These are phyloP conservation scores for Phytophthora cactorum DNA, from an alignment of 352 stramenopile species.

Conservation along the genomic window DNA sequence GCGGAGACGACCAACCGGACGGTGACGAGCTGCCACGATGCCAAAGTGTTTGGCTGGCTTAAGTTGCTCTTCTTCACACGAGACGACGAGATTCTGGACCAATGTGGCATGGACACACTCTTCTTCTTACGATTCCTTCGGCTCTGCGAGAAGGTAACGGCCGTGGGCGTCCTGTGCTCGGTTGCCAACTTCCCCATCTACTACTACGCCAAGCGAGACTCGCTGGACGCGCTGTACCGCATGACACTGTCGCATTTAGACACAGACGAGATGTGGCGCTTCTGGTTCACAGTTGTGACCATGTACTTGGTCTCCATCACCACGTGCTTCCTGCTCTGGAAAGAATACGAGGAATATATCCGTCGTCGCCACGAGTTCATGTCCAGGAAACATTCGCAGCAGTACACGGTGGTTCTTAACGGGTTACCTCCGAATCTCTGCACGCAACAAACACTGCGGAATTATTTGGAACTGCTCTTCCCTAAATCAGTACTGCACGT, in stretches of 20 bases:
- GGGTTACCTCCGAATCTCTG: constrained; percentile 74
- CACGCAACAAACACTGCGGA: constrained; percentile 77
- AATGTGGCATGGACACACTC: constrained; percentile 81
- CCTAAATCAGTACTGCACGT: constrained; percentile 71
- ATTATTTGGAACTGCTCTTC: constrained; percentile 81
- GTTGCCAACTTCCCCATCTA: constrained; percentile 81
- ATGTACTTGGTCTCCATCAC: constrained; percentile 73
- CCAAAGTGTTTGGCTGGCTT: constrained; percentile 62
- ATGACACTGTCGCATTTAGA: constrained; percentile 77
- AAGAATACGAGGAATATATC: constrained; percentile 80
- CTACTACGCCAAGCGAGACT: constrained; percentile 54
- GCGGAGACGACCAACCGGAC: constrained; percentile 56
- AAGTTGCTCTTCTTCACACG: constrained; percentile 58
- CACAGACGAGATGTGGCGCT: constrained; percentile 59
- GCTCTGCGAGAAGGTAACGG: constrained; percentile 75
- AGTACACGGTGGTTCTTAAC: constrained; percentile 84
- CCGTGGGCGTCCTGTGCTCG: constrained; percentile 63
- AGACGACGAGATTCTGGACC: constrained; percentile 73
- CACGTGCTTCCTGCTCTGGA: constrained; percentile 69
- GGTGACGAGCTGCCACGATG: constrained; percentile 43
- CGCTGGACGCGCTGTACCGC: constrained; percentile 51
- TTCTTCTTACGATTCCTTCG: constrained; percentile 82
- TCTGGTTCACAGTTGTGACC: constrained; percentile 64
- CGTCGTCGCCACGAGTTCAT: constrained; percentile 81
- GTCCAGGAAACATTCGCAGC: constrained; percentile 58